Evolutionary conservation across 768 basidiomycete species (phyloP).

Genomic region (Punctularia strigosozonata): DNA sequence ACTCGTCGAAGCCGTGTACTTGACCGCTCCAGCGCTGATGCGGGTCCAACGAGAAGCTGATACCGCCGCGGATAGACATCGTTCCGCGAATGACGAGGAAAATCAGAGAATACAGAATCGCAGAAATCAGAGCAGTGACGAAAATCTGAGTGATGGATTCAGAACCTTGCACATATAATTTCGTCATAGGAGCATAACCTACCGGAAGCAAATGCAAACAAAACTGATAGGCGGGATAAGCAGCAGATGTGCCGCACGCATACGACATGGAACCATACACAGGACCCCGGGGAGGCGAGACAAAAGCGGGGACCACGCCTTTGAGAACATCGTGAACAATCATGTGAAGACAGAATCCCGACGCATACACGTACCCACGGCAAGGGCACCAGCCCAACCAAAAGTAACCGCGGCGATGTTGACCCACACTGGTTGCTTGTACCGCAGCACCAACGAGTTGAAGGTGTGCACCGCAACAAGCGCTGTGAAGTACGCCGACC

Average conservation of each 20-base stretch:
- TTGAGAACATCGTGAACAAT: constrained; percentile 3
- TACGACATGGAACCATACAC: constrained; percentile 42
- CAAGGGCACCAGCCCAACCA: constrained; percentile 43
- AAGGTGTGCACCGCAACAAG: constrained; percentile 60
- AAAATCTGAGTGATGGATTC: constrained; percentile 33
- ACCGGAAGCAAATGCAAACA: constrained; percentile 56
- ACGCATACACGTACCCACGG: constrained; percentile 31
- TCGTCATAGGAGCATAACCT: constrained; percentile 8
- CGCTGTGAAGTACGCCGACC: constrained; percentile 52
- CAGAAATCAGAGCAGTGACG: constrained; percentile 41
- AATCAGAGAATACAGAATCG: constrained; percentile 44
- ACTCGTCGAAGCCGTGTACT: constrained; percentile 27
- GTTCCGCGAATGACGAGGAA: constrained; percentile 54
- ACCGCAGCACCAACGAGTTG: constrained; percentile 47
- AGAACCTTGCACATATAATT: neutral
- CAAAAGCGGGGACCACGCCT: constrained; percentile 15
- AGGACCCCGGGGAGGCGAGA: constrained; percentile 25
- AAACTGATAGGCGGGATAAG: constrained; percentile 31
- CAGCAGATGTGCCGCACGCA: constrained; percentile 37
- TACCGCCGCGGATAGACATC: constrained; percentile 35
- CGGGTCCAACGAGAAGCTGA: constrained; percentile 37
- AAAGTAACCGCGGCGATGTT: constrained; percentile 27
- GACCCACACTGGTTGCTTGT: constrained; percentile 37
- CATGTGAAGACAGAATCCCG: neutral
- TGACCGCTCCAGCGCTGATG: constrained; percentile 29